Evolutionary conservation across 2,329 filamentous ascomycete genomes (phyloP), one percentile per base, ranked within the genome.

Genomic region (Colletotrichum gloeosporioides): DNA sequence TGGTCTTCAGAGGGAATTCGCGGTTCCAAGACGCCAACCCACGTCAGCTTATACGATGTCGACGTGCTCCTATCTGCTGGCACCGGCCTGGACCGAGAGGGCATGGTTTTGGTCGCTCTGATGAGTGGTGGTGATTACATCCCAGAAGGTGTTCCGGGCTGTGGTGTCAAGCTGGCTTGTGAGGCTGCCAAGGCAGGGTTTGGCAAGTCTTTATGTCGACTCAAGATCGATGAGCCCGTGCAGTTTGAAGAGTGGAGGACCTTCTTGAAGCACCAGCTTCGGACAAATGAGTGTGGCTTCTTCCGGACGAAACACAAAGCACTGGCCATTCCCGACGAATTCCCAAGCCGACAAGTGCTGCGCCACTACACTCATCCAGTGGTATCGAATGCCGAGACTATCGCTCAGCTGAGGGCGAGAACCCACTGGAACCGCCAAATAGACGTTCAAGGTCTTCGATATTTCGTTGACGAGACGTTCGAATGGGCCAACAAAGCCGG

Each of bases 51-150:
- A 64, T 98, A 98, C 82, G 92, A 95, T 73, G 91, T 91, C 0
- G 84, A 89, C 13, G 87, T 90, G 15, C 81, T 86, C n/a, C 80
- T 86, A 72, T 73, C 87, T 2, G 61, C 53, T 5, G 75, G 55
- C 15, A 88, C 90, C 2, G 94, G 93, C 0, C 87, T 99, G 62
- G 95, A 96, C 80, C 89, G 94, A 25, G 93, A 97, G 78, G 96
- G 96, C 1, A 98, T 99, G 96, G 94, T 99, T 27, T 87, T 99
- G 15, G 94, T 99, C 25, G 97, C 97, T 1, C 87, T 99, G 77
- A 96, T 99, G 91, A 98, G 96, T 79, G 97, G 97, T 8, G 97
- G 97, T 8, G 97, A 99, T 84, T 99, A 99, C 80, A 88, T 96
- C 1, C 95, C 96, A 0, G 95, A 95, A 71, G 97, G 97, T 0